Percentiles rank a stretch among this genome's conserved stretches.
Conservation (phyloP, 2,329 filamentous ascomycete genomes). For the Nectriaceae sp. region DNA sequence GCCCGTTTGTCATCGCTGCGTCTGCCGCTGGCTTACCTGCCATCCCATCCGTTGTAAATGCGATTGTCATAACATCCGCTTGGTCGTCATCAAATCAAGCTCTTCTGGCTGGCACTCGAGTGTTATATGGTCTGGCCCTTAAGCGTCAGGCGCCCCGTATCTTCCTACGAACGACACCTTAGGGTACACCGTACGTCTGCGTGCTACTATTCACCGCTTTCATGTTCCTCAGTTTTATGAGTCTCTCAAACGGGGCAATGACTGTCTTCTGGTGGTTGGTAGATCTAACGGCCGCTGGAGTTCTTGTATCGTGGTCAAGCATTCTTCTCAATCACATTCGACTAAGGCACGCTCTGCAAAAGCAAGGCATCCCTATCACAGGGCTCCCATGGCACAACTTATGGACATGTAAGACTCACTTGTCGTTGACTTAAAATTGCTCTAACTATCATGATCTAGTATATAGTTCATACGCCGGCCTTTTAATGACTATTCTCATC, state of each 20-base stretch:
- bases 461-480: conserved; percentile 60
- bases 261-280: conserved; percentile 69
- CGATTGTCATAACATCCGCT: conserved; percentile 71
- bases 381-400: conserved; percentile 64
- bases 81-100: conserved; percentile 71
- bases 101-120: conserved; percentile 60
- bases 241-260: conserved; percentile 56
- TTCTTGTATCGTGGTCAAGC: conserved; percentile 63
- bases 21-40: conserved; percentile 66
- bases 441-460: conserved; percentile 39
- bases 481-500: conserved; percentile 64
- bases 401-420: conserved; percentile 55
- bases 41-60: conserved; percentile 74
- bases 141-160: conserved; percentile 59
- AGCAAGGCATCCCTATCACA: conserved; percentile 51
- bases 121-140: conserved; percentile 60
- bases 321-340: conserved; percentile 63
- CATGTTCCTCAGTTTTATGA: conserved; percentile 60
- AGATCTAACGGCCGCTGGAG: conserved; percentile 61
- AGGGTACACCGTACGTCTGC: conserved; percentile 63
- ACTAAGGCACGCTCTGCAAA: conserved; percentile 53
- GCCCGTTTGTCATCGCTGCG: conserved; percentile 73
- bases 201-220: conserved; percentile 56
- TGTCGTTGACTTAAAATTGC: background rate
- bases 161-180: conserved; percentile 60